A percentile compares a stretch with the other conserved stretches of the same genome.
phyloP scores from a whole-genome alignment of 2,329 filamentous ascomycete genomes.

The Neobulgaria alba region DNA sequence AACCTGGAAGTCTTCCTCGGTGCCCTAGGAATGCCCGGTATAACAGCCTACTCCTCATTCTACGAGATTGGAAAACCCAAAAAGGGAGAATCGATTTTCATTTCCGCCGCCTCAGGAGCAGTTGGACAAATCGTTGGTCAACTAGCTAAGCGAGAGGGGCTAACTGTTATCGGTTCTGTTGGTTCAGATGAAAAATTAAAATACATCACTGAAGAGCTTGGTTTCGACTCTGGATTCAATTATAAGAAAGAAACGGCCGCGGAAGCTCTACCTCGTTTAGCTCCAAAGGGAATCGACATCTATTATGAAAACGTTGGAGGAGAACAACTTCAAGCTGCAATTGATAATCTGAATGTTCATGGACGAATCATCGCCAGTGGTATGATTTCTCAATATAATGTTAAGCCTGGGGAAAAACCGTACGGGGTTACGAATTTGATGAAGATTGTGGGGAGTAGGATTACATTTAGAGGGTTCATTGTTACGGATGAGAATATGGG shows the following conservation, averaged over 20 bases:
- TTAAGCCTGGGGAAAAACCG: constrained; percentile 36
- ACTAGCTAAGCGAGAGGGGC: constrained; percentile 66
- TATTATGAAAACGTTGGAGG: constrained; percentile 78
- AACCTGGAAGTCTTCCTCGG: constrained; percentile 64
- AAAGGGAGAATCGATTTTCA: constrained; percentile 70
- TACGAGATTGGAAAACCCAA: constrained; percentile 69
- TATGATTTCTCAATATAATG: constrained; percentile 65
- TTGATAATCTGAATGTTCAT: constrained; percentile 52
- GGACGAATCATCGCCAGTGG: constrained; percentile 56
- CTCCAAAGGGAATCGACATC: constrained; percentile 67
- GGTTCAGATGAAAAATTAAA: constrained; percentile 69
- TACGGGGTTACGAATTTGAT: constrained; percentile 57
- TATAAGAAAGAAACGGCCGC: constrained; percentile 66
- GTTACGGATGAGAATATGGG: constrained; percentile 54
- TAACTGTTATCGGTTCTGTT: constrained; percentile 66
- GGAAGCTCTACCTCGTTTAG: constrained; percentile 56
- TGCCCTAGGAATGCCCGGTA: constrained; percentile 67
- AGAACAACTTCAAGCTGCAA: constrained; percentile 61
- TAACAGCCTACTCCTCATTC: constrained; percentile 67
- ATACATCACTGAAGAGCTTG: constrained; percentile 63
- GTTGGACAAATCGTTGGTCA: constrained; percentile 73
- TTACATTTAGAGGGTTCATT: constrained; percentile 61
- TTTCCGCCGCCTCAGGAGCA: constrained; percentile 65
- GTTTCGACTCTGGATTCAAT: constrained; percentile 69
- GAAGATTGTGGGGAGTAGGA: constrained; percentile 49